Evolutionary conservation across 805 yeast species (phyloP), one percentile per base, ranked within the genome.

Genomic region (Debaryomyces castellii): DNA sequence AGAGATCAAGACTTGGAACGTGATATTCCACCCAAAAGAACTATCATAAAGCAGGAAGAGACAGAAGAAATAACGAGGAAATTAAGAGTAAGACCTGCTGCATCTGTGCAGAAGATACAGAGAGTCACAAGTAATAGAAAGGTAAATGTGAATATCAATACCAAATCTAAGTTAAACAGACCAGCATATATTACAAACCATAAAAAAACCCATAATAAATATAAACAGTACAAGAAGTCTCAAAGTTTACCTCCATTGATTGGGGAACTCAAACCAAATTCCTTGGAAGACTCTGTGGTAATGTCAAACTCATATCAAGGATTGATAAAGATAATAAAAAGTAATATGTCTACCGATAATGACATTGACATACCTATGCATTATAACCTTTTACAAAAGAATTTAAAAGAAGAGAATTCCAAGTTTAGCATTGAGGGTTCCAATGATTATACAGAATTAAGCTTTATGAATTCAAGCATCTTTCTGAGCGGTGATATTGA

Each of bases 1-100:
- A 43, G 52, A 21, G 49, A 55, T 18, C 36, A 41, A 4, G 54
- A 55, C 18, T 43, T 60, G 34, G 66, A 57, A 35, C 39, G 43
- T 16, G 66, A 62, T 44, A 63, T 63, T 22, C 67, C 67, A 2
- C 67, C 67, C 2, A 46, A 51, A 37, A 43, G 57, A 43, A 32
- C 47, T 1, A 36, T 32, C 5, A 25, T 40, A 16, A 41, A 46
- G 20, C 37, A 40, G n/a, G 47, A 49, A 27, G 41, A 43, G 25
- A 25, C 28, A 6, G 45, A 44, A 33, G 41, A 22, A 21, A 9
- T 20, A 3, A 7, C n/a, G 20, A 35, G n/a, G n/a, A n/a, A 35
- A 7, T 14, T 30, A 8, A 30, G 39, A 25, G 12, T 38, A 22
- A 9, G 23, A 11, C 16, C 38, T 6, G 7, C 24, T 8, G 5